These are phyloP conservation scores for Cryptococcus amylolentus DNA, from an alignment of 1,284 basidiomycete genomes.

Conservation along the genomic window DNA sequence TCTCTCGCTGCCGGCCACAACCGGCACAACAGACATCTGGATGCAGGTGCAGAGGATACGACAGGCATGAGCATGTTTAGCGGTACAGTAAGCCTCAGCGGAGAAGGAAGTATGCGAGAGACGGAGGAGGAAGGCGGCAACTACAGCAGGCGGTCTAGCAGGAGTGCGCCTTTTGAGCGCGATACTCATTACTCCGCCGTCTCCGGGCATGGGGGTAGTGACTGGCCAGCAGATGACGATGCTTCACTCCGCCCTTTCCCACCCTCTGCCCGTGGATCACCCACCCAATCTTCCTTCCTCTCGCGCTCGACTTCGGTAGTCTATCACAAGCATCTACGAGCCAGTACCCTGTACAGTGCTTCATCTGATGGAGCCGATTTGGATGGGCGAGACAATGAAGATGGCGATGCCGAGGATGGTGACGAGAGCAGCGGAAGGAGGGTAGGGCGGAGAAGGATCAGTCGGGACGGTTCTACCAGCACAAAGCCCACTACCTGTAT, in stretches of 20 bases:
- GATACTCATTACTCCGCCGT: no score
- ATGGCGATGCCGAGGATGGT: slow-evolving; percentile 12
- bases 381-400: slow-evolving; percentile 8
- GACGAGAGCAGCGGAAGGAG: not conserved
- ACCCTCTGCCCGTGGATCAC: slow-evolving; percentile 76
- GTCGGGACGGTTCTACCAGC: slow-evolving; percentile 54
- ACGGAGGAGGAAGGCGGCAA: slow-evolving; percentile 2
- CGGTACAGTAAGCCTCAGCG: not conserved
- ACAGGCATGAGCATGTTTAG: no score
- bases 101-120: not conserved
- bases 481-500: slow-evolving; percentile 94
- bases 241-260: slow-evolving; percentile 81
- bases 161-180: not conserved
- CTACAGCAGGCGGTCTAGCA: not conserved
- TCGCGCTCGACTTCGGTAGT: slow-evolving; percentile 53
- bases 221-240: slow-evolving; percentile 75
- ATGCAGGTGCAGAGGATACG: not conserved
- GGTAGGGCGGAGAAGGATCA: not conserved
- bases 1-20: slow-evolving; percentile 8
- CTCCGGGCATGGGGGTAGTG: not conserved
- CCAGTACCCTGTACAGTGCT: slow-evolving; percentile 1
- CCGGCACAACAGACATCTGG: not conserved
- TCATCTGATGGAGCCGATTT: slow-evolving; percentile 5
- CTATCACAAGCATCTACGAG: slow-evolving; percentile 1
- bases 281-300: slow-evolving; percentile 57